phyloP scores from a whole-genome alignment of 2,329 filamentous ascomycete species.

The Emergomyces africanus region DNA sequence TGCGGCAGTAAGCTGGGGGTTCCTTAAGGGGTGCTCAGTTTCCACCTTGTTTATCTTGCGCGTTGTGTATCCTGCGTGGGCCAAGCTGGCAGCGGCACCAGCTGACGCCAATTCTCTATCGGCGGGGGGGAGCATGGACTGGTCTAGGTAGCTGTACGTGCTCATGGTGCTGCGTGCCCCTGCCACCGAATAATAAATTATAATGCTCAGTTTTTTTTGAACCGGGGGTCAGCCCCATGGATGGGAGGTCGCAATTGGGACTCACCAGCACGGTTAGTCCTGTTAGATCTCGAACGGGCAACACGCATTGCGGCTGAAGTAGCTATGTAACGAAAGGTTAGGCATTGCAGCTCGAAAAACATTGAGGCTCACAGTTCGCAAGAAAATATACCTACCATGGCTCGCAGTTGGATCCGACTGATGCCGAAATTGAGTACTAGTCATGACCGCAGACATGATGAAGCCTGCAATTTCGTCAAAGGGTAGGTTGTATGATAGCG shows the following conservation, averaged over 20 bases:
- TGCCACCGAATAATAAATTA: neutral
- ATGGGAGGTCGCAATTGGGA: neutral
- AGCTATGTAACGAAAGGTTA: neutral
- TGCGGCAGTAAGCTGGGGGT: constrained; percentile 48
- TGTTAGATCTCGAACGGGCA: neutral
- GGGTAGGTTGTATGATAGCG: no score
- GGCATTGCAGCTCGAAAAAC: neutral
- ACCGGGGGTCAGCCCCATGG: neutral
- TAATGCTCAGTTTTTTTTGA: neutral
- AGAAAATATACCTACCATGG: neutral
- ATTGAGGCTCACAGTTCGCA: no score
- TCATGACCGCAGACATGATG: neutral
- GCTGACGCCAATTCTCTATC: constrained; percentile 41
- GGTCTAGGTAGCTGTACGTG: constrained; percentile 29
- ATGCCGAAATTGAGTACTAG: neutral
- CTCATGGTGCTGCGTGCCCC: neutral
- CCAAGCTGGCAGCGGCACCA: constrained; percentile 56
- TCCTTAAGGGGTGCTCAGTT: constrained; percentile 43
- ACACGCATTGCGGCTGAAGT: neutral
- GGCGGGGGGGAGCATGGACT: constrained; percentile 64
- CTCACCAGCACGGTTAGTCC: neutral
- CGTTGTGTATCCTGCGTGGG: constrained; percentile 53
- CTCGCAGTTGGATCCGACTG: neutral
- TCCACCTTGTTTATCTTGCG: constrained; percentile 46
- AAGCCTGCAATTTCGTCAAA: neutral